Percentiles rank a stretch among this genome's conserved stretches.
Conservation (phyloP, 2,329 filamentous ascomycete species). For the Beauveria medogensis region DNA sequence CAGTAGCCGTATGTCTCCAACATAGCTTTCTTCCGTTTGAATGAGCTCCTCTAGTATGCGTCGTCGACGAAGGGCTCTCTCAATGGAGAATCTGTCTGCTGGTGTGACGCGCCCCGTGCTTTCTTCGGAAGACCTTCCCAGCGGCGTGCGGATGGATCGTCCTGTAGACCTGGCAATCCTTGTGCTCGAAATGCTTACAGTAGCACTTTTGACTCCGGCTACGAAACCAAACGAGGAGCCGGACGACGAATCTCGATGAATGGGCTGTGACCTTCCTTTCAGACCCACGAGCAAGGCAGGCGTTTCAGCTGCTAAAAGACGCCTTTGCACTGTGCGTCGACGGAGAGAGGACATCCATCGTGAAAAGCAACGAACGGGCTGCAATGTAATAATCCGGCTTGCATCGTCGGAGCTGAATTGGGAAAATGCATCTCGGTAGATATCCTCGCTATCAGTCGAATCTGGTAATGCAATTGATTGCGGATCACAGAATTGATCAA, state of each 20-base stretch:
- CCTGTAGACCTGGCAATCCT: slow-evolving; percentile 3
- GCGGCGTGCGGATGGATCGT: slow-evolving; percentile 2
- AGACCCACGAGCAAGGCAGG: background rate
- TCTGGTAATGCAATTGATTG: slow-evolving; percentile 3
- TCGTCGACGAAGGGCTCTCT: slow-evolving; percentile 66
- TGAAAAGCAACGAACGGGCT: slow-evolving; percentile 3
- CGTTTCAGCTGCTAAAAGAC: slow-evolving; percentile 8
- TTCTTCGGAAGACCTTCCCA: slow-evolving; percentile 49
- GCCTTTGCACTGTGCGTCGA: slow-evolving; percentile 41
- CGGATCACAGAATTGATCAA: background rate
- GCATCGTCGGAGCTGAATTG: background rate
- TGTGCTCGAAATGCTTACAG: slow-evolving; percentile 62
- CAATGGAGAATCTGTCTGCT: slow-evolving; percentile 37
- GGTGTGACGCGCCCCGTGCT: slow-evolving; percentile 52
- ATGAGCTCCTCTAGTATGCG: slow-evolving; percentile 80
- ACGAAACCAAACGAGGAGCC: slow-evolving; percentile 73
- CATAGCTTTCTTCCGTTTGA: slow-evolving; percentile 78
- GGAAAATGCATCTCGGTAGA: slow-evolving; percentile 1
- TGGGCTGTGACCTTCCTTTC: background rate
- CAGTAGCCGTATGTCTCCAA: slow-evolving; percentile 78
- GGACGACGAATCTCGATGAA: slow-evolving; percentile 55
- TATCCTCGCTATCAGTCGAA: slow-evolving; percentile 1
- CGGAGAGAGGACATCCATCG: slow-evolving; percentile 68
- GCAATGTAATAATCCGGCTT: background rate
- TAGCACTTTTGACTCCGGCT: slow-evolving; percentile 72